A percentile compares a stretch with the other conserved stretches of the same genome.
phyloP scores from a whole-genome alignment of 257 asterid genomes.

The Fraxinus pennsylvanica region DNA sequence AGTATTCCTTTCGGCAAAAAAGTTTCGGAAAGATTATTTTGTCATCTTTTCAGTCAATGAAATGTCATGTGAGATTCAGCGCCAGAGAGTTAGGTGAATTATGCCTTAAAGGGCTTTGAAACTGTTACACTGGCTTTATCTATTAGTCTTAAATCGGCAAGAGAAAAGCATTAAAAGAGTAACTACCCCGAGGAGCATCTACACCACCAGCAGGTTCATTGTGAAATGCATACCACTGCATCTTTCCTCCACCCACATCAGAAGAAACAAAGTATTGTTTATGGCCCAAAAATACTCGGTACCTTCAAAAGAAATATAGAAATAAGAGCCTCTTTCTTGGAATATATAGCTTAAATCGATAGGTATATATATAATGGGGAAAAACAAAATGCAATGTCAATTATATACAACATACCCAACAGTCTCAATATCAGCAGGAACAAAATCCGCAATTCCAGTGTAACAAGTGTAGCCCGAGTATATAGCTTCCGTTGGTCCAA shows the following conservation, averaged over 20 bases:
- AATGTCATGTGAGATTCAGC: neutral
- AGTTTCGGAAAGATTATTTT: neutral
- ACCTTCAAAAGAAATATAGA: conserved; percentile 47
- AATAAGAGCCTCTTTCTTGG: conserved; percentile 9
- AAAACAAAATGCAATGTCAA: conserved; percentile 6
- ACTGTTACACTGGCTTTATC: neutral
- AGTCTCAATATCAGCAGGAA: conserved; percentile 90
- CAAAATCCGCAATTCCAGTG: conserved; percentile 93
- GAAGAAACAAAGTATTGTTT: conserved; percentile 97
- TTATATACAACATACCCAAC: conserved; percentile 67
- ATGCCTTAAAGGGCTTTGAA: neutral
- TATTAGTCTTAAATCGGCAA: neutral
- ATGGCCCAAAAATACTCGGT: conserved; percentile 96
- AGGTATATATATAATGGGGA: neutral
- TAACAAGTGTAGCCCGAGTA: conserved; percentile 97
- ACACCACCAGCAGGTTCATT: conserved; percentile 79
- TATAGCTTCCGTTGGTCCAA: conserved; percentile 62
- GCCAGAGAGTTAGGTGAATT: neutral
- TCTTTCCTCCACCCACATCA: conserved; percentile 96
- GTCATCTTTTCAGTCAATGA: neutral
- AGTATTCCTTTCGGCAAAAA: neutral
- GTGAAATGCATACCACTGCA: conserved; percentile 99
- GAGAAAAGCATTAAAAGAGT: conserved; percentile 11
- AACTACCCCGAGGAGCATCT: conserved; percentile 60
- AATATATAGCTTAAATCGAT: neutral